phyloP scores from a whole-genome alignment of 2,329 filamentous ascomycete genomes.

The Xylariales sp. region DNA sequence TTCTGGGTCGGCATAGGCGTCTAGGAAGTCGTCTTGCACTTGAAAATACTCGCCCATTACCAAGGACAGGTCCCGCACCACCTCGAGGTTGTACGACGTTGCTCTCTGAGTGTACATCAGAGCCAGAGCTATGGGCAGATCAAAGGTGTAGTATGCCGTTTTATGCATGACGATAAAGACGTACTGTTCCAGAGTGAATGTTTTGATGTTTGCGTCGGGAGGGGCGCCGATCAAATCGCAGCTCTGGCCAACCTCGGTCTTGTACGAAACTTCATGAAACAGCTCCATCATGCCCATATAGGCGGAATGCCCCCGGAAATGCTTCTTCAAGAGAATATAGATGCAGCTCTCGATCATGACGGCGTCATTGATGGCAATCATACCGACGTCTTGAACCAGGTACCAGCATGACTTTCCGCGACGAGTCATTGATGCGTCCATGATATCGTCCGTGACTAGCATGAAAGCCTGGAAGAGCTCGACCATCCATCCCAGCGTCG shows the following conservation, averaged over 20 bases:
- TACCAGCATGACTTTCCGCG: slow-evolving; percentile 97
- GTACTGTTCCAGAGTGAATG: slow-evolving; percentile 95
- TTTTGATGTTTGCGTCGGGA: slow-evolving; percentile 89
- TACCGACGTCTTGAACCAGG: slow-evolving; percentile 80
- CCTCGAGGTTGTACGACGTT: slow-evolving; percentile 82
- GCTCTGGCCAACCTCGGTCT: slow-evolving; percentile 93
- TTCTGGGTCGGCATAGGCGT: slow-evolving; percentile 82
- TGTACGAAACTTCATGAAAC: slow-evolving; percentile 90
- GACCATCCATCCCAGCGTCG: slow-evolving; percentile 97
- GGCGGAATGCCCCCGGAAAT: slow-evolving; percentile 80
- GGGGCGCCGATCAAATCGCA: slow-evolving; percentile 94
- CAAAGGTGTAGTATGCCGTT: slow-evolving; percentile 99
- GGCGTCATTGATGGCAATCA: slow-evolving; percentile 97
- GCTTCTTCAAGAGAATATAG: slow-evolving; percentile 88
- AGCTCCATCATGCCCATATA: slow-evolving; percentile 93
- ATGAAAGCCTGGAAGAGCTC: slow-evolving; percentile 99
- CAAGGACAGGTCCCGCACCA: slow-evolving; percentile 86
- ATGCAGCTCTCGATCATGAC: slow-evolving; percentile 93
- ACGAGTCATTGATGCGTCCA: slow-evolving; percentile 93
- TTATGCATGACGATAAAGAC: slow-evolving; percentile 99
- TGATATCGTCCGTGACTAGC: slow-evolving; percentile 97
- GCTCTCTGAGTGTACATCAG: slow-evolving; percentile 82
- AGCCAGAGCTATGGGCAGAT: slow-evolving; percentile 90
- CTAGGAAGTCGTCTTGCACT: slow-evolving; percentile 96
- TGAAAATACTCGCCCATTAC: slow-evolving; percentile 99